phyloP scores from a whole-genome alignment of 345 rosid species.

The thale cress (Arabidopsis thaliana) region TAIR10.1 NC_003076.8:3902501-3903000 shows the following conservation, averaged over 20 bases:
- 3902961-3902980: neutral
- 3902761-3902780: neutral
- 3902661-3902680: neutral
- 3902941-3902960: neutral
- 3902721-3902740: neutral
- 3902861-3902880: too few relatives aligned
- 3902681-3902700: neutral
- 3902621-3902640: neutral
- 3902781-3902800: too few relatives aligned
- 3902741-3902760: neutral
- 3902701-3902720: neutral
- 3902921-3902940: too few relatives aligned
- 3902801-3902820: too few relatives aligned
- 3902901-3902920: too few relatives aligned
- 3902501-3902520: neutral
- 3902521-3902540: neutral
- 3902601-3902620: too few relatives aligned
- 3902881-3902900: too few relatives aligned
- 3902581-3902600: too few relatives aligned
- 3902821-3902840: too few relatives aligned
- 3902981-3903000: neutral
- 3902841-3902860: too few relatives aligned
- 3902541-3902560: too few relatives aligned
- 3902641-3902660: too few relatives aligned
- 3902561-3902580: neutral